Conservation (phyloP, 2,329 filamentous ascomycete genomes). For the Talaromyces sp. region DNA sequence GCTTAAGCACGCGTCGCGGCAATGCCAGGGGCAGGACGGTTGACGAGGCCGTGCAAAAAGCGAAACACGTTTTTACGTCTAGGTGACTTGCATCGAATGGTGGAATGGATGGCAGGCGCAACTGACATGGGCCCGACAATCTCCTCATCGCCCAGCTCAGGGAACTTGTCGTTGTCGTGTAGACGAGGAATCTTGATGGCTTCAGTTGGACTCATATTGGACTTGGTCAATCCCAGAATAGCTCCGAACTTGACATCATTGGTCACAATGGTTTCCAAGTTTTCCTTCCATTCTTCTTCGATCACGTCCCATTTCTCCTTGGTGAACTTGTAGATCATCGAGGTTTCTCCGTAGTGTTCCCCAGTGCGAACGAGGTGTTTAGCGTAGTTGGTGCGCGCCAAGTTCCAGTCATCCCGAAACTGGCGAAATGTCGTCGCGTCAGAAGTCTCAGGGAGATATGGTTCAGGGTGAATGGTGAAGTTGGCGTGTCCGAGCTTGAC, state of each 20-base stretch:
- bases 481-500: slow-evolving; percentile 86
- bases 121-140: slow-evolving; percentile 88
- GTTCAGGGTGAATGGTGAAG: slow-evolving; percentile 79
- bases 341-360: slow-evolving; percentile 86
- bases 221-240: slow-evolving; percentile 37
- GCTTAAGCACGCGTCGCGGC: slow-evolving; percentile 11
- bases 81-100: slow-evolving; percentile 38
- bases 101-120: slow-evolving; percentile 42
- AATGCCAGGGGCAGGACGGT: slow-evolving; percentile 20
- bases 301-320: slow-evolving; percentile 84
- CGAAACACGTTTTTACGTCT: slow-evolving; percentile 45
- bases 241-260: slow-evolving; percentile 41
- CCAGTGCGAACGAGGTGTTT: slow-evolving; percentile 83
- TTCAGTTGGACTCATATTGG: slow-evolving; percentile 46
- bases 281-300: slow-evolving; percentile 68
- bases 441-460: slow-evolving; percentile 65
- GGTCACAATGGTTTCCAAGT: slow-evolving; percentile 62
- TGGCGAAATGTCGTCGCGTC: slow-evolving; percentile 59
- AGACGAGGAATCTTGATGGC: slow-evolving; percentile 45
- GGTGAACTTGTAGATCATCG: slow-evolving; percentile 80
- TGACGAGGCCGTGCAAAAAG: slow-evolving; percentile 43
- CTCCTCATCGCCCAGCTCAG: slow-evolving; percentile 80
- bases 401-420: slow-evolving; percentile 75
- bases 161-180: slow-evolving; percentile 70
- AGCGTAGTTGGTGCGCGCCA: slow-evolving; percentile 78